Conservation (phyloP, 2,329 filamentous ascomycete species). For the Alternaria gaisen region DNA sequence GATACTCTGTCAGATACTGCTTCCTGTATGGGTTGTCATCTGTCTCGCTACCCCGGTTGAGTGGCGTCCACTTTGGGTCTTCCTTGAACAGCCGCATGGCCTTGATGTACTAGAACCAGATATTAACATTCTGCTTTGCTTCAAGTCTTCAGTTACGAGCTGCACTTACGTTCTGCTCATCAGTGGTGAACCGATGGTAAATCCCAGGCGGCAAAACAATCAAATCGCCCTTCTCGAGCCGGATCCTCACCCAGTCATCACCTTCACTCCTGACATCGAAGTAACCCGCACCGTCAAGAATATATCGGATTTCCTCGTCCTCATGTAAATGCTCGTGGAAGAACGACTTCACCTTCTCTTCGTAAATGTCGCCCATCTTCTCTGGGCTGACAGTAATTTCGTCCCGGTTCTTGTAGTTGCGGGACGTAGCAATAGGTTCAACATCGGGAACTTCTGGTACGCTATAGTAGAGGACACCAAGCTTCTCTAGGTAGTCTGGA, state of each 20-base stretch:
- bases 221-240: slow-evolving; percentile 84
- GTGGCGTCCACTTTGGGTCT: slow-evolving; percentile 95
- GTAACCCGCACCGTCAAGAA: slow-evolving; percentile 85
- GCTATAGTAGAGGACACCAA: slow-evolving; percentile 83
- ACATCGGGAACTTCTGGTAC: slow-evolving; percentile 72
- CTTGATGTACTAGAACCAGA: slow-evolving; percentile 77
- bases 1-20: slow-evolving; percentile 79
- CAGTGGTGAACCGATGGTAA: slow-evolving; percentile 97
- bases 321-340: slow-evolving; percentile 97
- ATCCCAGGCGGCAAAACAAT: slow-evolving; percentile 95
- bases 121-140: slow-evolving; percentile 24
- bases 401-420: slow-evolving; percentile 93
- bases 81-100: slow-evolving; percentile 98
- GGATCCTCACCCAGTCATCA: slow-evolving; percentile 90
- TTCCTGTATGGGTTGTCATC: slow-evolving; percentile 81
- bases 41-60: slow-evolving; percentile 81
- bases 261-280: slow-evolving; percentile 88
- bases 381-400: slow-evolving; percentile 87
- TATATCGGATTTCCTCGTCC: slow-evolving; percentile 97
- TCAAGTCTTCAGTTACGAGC: not conserved
- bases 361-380: slow-evolving; percentile 86
- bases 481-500: slow-evolving; percentile 69
- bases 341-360: slow-evolving; percentile 92
- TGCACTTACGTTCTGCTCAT: slow-evolving; percentile 80
- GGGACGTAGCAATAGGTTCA: slow-evolving; percentile 74